Conservation (phyloP, 805 yeast species). For the Lipomyces spencermartinsiae region DNA sequence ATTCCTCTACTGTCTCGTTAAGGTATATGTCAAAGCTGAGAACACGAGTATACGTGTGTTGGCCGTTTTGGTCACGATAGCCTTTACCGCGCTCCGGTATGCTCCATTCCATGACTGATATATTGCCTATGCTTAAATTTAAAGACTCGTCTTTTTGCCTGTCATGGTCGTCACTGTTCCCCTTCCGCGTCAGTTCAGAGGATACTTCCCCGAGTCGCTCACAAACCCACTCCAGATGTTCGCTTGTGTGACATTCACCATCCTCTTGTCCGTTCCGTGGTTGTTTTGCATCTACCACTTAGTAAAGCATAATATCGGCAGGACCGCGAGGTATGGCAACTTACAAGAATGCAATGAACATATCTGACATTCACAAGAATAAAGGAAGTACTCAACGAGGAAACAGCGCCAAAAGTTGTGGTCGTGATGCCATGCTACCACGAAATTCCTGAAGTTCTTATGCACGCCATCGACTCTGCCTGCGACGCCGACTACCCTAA, state of each 20-base stretch:
- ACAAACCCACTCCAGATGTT: slow-evolving; percentile 21
- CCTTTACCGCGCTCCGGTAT: slow-evolving; percentile 23
- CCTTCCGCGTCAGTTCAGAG: slow-evolving; percentile 23
- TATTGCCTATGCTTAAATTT: not conserved
- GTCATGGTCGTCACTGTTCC: slow-evolving; percentile 34
- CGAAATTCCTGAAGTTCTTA: slow-evolving; percentile 32
- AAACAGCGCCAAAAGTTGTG: slow-evolving; percentile 33
- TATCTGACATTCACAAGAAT: slow-evolving; percentile 9
- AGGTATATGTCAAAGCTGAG: slow-evolving; percentile 31
- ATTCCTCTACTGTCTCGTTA: slow-evolving; percentile 30
- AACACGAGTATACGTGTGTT: slow-evolving; percentile 18
- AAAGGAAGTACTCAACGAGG: slow-evolving; percentile 9
- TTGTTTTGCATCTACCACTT: slow-evolving; percentile 29
- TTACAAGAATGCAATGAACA: not conserved
- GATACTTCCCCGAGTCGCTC: slow-evolving; percentile 19
- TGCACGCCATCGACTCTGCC: slow-evolving; percentile 33
- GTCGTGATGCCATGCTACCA: slow-evolving; percentile 37
- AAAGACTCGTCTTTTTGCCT: slow-evolving; percentile 22
- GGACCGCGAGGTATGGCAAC: slow-evolving; percentile 16
- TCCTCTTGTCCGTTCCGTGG: slow-evolving; percentile 30
- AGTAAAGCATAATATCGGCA: slow-evolving; percentile 21
- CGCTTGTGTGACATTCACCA: slow-evolving; percentile 25
- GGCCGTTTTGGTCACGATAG: slow-evolving; percentile 19
- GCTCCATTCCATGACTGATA: not conserved
- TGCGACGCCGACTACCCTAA: slow-evolving; percentile 32